Base-by-base conservation (phyloP, 768 basidiomycete species). In the Calocybe indica region DNA sequence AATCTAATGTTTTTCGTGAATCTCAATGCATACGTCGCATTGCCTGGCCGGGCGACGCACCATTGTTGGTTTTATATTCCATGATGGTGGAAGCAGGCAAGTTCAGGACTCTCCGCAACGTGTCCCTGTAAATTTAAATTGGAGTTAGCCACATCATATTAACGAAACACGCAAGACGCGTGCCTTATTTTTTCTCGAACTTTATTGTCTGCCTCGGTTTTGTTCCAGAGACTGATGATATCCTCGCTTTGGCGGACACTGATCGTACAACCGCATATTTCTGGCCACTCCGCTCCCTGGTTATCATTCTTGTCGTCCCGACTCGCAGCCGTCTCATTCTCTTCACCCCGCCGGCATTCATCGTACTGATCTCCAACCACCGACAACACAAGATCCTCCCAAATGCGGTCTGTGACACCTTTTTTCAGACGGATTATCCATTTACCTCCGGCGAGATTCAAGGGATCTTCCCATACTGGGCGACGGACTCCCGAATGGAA, bases 61-160 rank as follows among this genome's bases (percentile, higher is more conserved):
- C 89, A 52, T 87, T 92, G 65, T 95, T 95, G 7, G 91, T 87
- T 63, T 95, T 94, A 66, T 96, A 97, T 62, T 97, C 93, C 82
- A 95, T 88, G 51, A 84, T 76, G 1, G 92, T 94, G 13, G 78
- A 71, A 1, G 80, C 58, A 9, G 92, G 85, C 11, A 97, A 73
- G 61, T 82, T 79, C 40, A 97, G 75, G 10, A 91, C 81, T 56
- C 68, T 67, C 40, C 86, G 77, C 54, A 97, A 80, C 2, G 84
- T 86, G 57, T 93, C 91, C 63, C 92, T 94, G 53, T 36, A 29
- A 15, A 35, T 11, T 12, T 36, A 34, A 37, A 14, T 31, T 31
- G 44, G 48, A 43, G 46, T 46, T 14, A 13, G 28, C 41, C 36
- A 37, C 7, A 6, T 13, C 44, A 34, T 28, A 10, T 45, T 31